Evolutionary conservation across 257 asterid species (phyloP).

Genomic region (Solanum clarkiae): DNA sequence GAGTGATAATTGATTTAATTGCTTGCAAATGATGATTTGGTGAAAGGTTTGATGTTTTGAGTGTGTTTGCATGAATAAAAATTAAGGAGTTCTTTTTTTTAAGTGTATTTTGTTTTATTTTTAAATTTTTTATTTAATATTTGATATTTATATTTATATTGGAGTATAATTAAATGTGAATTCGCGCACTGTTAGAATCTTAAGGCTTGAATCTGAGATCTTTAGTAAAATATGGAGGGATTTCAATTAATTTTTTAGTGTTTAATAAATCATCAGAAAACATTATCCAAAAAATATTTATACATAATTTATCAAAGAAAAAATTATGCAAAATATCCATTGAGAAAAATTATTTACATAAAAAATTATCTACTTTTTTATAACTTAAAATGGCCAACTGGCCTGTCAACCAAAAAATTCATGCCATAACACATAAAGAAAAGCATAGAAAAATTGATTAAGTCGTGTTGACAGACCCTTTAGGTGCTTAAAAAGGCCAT

Average conservation of each 20-base stretch:
- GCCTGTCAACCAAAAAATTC: too few species aligned
- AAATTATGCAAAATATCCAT: too few species aligned
- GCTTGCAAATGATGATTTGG: neutral
- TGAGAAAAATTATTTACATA: too few species aligned
- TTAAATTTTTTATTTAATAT: too few species aligned
- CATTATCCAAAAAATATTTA: neutral
- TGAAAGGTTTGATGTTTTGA: neutral
- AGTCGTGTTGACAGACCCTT: rapidly evolving
- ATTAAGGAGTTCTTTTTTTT: neutral
- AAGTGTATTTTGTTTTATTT: too few species aligned
- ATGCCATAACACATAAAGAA: too few species aligned
- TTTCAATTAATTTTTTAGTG: neutral
- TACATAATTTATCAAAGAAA: neutral
- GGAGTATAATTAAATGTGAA: neutral
- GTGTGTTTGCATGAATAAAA: neutral
- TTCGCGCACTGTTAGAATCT: neutral
- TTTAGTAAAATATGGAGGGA: neutral
- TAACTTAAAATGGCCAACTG: too few species aligned
- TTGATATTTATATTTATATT: too few species aligned
- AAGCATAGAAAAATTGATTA: too few species aligned
- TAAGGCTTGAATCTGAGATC: neutral
- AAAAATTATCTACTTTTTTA: too few species aligned
- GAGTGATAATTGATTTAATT: neutral
- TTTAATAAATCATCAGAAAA: neutral
- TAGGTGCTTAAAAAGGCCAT: too few species aligned